Base-by-base conservation (phyloP, 2,329 filamentous ascomycete genomes). In the Aspergillus tanneri region DNA sequence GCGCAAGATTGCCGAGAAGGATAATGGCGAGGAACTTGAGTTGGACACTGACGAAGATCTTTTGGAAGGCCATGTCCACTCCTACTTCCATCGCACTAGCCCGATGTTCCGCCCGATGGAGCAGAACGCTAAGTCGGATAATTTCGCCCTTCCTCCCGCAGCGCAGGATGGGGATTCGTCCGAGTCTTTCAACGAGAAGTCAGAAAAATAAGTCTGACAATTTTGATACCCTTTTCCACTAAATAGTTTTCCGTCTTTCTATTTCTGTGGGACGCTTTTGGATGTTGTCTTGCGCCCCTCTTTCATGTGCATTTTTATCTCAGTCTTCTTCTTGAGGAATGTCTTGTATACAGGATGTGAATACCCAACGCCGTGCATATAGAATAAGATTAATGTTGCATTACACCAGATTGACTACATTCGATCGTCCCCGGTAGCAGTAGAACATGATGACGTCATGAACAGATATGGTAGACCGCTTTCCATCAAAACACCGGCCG, bases 31-130 rank as follows among this genome's bases (percentile, higher is more conserved):
- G 5, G 52, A 58, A 4, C 61, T 64, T 8, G 64, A 42, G 63
- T 70, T 43, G 8, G 70, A 73, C 39, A 67, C 65, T 5, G 72
- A 77, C 14, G 76, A 78, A 9, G 70, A 72, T 46, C 69, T 76
- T 41, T 73, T 75, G 57, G 71, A 72, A 46, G 70, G 69, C 16
- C 75, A 81, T 51, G 74, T 81, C 12, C 71, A 72, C 59, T 70
- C 68, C 3, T 81, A 78, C 62, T 82, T 82, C 63, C 72, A 78
- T 66, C 74, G 77, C 30, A 80, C 77, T 27, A 70, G 67, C 50
- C 68, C 68, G 23, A 71, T 71, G 68, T 71, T 71, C 65, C 67
- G 68, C 49, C 64, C 63, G 1, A 66, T 63, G 59, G 68, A 70
- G 52, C 60, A 68, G 54, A 51, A 56, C 18, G 43, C 47, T 40